phyloP scores from a whole-genome alignment of 345 rosid species.

The Rubroshorea leprosula region DNA sequence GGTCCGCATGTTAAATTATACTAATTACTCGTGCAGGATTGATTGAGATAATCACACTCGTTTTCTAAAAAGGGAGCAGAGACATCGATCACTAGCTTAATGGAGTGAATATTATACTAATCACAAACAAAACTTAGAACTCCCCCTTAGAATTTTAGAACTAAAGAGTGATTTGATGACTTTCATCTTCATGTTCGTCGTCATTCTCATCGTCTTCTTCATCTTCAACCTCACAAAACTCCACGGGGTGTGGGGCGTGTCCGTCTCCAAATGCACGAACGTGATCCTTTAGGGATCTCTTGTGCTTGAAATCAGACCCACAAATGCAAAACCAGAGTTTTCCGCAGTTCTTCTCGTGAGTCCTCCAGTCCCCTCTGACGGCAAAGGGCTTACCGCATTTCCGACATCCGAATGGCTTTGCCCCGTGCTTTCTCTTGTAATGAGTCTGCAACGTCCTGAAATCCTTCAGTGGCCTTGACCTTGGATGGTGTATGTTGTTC shows the following conservation, averaged over 20 bases:
- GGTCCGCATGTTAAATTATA: too few relatives aligned
- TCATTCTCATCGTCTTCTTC: not conserved
- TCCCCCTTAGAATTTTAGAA: not conserved
- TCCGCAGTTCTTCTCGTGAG: not conserved
- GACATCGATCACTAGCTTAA: not conserved
- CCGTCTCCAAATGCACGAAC: not conserved
- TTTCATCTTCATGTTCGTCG: not conserved
- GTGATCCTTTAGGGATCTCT: not conserved
- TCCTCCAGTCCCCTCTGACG: not conserved
- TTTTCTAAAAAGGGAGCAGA: not conserved
- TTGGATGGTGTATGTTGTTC: not conserved
- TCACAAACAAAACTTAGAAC: not conserved
- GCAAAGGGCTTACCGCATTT: not conserved
- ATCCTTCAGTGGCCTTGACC: not conserved
- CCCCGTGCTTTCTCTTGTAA: not conserved
- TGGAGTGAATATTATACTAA: not conserved
- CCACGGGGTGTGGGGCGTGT: not conserved
- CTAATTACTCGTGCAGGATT: too few relatives aligned
- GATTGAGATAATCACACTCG: too few relatives aligned
- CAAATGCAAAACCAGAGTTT: not conserved
- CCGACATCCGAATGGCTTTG: not conserved
- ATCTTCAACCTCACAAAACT: not conserved
- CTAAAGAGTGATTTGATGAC: not conserved
- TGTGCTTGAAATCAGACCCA: not conserved
- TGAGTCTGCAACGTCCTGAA: not conserved